Conservation (phyloP, 2,329 filamentous ascomycete species). For the Helotiales sp. region DNA sequence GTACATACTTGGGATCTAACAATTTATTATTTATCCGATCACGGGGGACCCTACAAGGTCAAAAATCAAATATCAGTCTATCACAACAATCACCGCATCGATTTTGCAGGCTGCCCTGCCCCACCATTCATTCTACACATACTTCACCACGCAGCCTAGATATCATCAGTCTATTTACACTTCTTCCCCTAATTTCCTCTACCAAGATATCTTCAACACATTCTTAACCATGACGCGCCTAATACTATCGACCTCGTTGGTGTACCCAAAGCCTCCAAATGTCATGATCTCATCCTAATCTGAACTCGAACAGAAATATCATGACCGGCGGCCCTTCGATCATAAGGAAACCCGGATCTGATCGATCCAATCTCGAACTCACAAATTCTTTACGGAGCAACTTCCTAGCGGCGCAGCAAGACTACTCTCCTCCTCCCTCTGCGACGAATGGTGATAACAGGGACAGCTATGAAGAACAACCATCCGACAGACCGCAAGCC, state of each 20-base stretch:
- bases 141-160: not conserved
- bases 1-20: not conserved
- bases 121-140: not conserved
- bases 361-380: constrained; percentile 91
- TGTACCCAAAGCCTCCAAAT: constrained; percentile 21
- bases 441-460: constrained; percentile 39
- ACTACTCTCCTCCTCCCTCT: constrained; percentile 44
- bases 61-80: too few relatives aligned
- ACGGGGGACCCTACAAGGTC: too few relatives aligned
- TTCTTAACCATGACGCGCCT: constrained; percentile 65
- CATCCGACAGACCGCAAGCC: constrained; percentile 30
- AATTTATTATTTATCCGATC: not conserved
- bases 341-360: constrained; percentile 73
- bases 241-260: constrained; percentile 83
- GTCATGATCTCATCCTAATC: constrained; percentile 13
- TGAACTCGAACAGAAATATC: constrained; percentile 31
- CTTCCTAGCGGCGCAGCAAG: constrained; percentile 72
- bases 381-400: constrained; percentile 85
- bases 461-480: constrained; percentile 33
- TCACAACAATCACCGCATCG: not conserved
- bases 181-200: not conserved
- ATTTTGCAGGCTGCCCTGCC: not conserved
- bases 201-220: not conserved
- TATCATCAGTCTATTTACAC: not conserved
- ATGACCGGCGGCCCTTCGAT: constrained; percentile 82